phyloP scores from a whole-genome alignment of 345 rosid species.

The Gynandropsis gynandra region DNA sequence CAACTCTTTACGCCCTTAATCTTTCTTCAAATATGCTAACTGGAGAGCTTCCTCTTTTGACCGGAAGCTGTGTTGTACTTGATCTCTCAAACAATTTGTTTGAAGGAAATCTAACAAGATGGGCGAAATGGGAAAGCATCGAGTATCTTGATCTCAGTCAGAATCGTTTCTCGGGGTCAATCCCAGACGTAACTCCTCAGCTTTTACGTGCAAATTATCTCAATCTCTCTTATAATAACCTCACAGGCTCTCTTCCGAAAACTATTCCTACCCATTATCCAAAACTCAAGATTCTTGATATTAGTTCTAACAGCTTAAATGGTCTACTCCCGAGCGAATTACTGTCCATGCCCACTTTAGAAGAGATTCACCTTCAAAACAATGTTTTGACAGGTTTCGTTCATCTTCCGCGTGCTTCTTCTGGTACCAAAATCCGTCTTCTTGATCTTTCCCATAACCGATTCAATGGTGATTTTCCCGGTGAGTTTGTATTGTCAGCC shows the following conservation, averaged over 20 bases:
- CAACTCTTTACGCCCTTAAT: slow-evolving; percentile 56
- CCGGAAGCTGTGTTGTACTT: slow-evolving; percentile 67
- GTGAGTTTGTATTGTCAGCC: slow-evolving; percentile 49
- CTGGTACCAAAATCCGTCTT: slow-evolving; percentile 44
- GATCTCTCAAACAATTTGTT: slow-evolving; percentile 85
- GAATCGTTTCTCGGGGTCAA: slow-evolving; percentile 60
- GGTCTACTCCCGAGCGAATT: slow-evolving; percentile 59
- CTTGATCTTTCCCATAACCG: slow-evolving; percentile 82
- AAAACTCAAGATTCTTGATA: slow-evolving; percentile 78
- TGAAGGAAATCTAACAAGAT: slow-evolving; percentile 71
- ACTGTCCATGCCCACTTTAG: slow-evolving; percentile 57
- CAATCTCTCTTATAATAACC: slow-evolving; percentile 75
- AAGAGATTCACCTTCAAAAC: slow-evolving; percentile 61
- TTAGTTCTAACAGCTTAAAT: slow-evolving; percentile 60
- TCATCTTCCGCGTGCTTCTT: slow-evolving; percentile 37
- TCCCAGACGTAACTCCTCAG: slow-evolving; percentile 72
- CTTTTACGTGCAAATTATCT: slow-evolving; percentile 84
- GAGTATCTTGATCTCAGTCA: slow-evolving; percentile 88
- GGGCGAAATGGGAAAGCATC: slow-evolving; percentile 69
- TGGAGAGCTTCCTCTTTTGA: slow-evolving; percentile 85
- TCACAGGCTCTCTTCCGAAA: slow-evolving; percentile 57
- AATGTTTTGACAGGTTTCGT: slow-evolving; percentile 60
- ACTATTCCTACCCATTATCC: slow-evolving; percentile 53
- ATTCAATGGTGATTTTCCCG: slow-evolving; percentile 67
- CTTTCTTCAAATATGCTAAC: slow-evolving; percentile 71